Percentiles rank a stretch among this genome's conserved stretches.
Evolutionary conservation across 1,284 basidiomycete species (phyloP).

Genomic region (Meira miltonrushii): DNA sequence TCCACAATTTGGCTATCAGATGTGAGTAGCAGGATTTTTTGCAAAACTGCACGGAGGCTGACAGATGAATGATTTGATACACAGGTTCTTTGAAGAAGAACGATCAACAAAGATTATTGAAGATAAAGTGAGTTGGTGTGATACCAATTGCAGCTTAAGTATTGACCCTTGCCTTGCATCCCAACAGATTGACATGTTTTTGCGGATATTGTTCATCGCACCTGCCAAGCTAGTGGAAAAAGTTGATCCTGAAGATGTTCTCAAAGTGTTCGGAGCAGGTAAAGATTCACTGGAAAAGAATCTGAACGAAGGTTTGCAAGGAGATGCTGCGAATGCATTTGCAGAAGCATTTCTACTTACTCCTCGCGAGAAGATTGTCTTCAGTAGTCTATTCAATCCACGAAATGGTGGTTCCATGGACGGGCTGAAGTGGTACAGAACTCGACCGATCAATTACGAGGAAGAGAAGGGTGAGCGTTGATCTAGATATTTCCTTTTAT

Average conservation of each 20-base stretch:
- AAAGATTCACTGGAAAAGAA: constrained; percentile 28
- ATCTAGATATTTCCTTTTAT: background rate
- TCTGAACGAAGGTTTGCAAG: background rate
- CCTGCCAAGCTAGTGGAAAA: too few species aligned
- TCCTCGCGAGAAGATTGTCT: background rate
- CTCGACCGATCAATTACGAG: constrained; percentile 31
- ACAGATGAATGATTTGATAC: too few species aligned
- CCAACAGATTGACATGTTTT: too few species aligned
- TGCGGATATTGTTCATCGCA: too few species aligned
- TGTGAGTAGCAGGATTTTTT: constrained; percentile 5
- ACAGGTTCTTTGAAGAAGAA: constrained; percentile 30
- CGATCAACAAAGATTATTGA: constrained; percentile 36
- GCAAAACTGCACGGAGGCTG: too few species aligned
- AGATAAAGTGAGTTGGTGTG: constrained; percentile 18
- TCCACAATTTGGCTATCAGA: constrained; percentile 38
- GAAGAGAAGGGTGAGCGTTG: constrained; percentile 23
- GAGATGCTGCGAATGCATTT: too few species aligned
- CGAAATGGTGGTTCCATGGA: constrained; percentile 37
- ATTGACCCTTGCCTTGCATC: too few species aligned
- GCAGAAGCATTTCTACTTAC: too few species aligned
- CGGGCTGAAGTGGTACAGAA: constrained; percentile 41
- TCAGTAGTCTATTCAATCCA: constrained; percentile 21
- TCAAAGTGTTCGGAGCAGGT: too few species aligned
- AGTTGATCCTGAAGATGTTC: too few species aligned
- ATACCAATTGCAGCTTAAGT: too few species aligned